phyloP scores from a whole-genome alignment of 1,284 basidiomycete genomes.

The Rhodotorula sp. region DNA sequence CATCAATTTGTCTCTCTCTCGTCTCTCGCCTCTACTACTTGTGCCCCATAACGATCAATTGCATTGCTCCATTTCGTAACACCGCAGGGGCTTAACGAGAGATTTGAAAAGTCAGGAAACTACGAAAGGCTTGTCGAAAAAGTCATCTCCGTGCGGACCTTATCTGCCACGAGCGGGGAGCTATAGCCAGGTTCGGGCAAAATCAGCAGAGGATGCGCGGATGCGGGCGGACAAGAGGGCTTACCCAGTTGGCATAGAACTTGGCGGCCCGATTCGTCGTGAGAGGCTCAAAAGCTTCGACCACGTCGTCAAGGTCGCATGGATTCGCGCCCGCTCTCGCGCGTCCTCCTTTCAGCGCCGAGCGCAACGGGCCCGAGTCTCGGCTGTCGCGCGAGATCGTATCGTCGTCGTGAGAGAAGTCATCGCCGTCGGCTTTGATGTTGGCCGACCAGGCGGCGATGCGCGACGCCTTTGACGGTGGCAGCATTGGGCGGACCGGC shows the following conservation, averaged over 20 bases:
- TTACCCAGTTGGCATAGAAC: constrained; percentile 13
- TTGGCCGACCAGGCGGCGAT: constrained; percentile 24
- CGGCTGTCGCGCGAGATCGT: background rate
- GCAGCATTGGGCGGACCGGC: constrained; percentile 8
- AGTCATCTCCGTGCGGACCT: too few species aligned
- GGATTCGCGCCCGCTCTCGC: background rate
- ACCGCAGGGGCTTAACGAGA: too few species aligned
- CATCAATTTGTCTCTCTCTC: too few species aligned
- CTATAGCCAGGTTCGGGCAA: too few species aligned
- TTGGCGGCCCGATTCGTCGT: constrained; percentile 11
- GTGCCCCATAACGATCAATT: too few species aligned
- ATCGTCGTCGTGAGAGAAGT: background rate
- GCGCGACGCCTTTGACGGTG: constrained; percentile 17
- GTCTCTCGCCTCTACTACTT: too few species aligned
- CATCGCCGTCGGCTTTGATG: background rate
- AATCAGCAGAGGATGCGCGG: too few species aligned
- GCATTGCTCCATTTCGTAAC: too few species aligned
- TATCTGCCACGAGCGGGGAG: too few species aligned
- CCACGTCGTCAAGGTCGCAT: constrained; percentile 5
- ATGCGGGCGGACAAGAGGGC: background rate
- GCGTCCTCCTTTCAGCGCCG: constrained; percentile 23
- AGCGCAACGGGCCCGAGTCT: background rate
- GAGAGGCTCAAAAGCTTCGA: constrained; percentile 16
- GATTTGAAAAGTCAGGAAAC: too few species aligned
- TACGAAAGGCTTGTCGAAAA: too few species aligned